phyloP scores from a whole-genome alignment of 805 yeast species.

The Candida awuae region DNA sequence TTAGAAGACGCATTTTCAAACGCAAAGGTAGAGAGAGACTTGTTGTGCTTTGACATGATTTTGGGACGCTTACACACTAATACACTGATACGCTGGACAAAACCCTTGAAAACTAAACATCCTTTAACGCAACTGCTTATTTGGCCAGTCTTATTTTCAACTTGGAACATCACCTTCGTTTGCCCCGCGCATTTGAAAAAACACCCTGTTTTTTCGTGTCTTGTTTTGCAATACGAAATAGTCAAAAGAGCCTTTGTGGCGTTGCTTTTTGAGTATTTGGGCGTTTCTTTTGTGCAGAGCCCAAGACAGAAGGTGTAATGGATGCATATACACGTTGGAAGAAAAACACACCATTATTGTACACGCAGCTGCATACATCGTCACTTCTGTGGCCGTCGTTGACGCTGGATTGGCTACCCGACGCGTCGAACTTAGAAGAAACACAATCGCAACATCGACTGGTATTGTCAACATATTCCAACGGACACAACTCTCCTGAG shows the following conservation, averaged over 20 bases:
- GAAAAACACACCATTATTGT: slow-evolving; percentile 50
- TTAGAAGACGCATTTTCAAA: slow-evolving; percentile 92
- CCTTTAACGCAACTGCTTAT: too few species aligned
- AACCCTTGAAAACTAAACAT: too few species aligned
- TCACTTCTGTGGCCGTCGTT: slow-evolving; percentile 59
- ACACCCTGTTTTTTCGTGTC: too few species aligned
- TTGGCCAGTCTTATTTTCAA: too few species aligned
- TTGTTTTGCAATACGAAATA: too few species aligned
- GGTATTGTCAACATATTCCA: slow-evolving; percentile 57
- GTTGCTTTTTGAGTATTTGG: too few species aligned
- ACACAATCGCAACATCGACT: slow-evolving; percentile 30
- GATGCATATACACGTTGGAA: slow-evolving; percentile 45
- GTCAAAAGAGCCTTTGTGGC: too few species aligned
- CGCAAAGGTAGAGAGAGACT: slow-evolving; percentile 73
- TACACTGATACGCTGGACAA: not conserved
- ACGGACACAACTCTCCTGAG: slow-evolving; percentile 35
- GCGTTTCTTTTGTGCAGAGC: not conserved
- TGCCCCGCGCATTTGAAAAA: too few species aligned
- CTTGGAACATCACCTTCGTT: too few species aligned
- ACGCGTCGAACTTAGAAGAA: slow-evolving; percentile 18
- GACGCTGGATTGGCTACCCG: slow-evolving; percentile 58
- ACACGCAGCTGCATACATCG: slow-evolving; percentile 44
- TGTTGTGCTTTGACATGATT: slow-evolving; percentile 44
- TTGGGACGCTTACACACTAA: not conserved
- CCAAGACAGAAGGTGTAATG: not conserved